These are phyloP conservation scores for Ganoderma sp. DNA, from an alignment of 1,284 basidiomycete genomes.

Conservation along the genomic window DNA sequence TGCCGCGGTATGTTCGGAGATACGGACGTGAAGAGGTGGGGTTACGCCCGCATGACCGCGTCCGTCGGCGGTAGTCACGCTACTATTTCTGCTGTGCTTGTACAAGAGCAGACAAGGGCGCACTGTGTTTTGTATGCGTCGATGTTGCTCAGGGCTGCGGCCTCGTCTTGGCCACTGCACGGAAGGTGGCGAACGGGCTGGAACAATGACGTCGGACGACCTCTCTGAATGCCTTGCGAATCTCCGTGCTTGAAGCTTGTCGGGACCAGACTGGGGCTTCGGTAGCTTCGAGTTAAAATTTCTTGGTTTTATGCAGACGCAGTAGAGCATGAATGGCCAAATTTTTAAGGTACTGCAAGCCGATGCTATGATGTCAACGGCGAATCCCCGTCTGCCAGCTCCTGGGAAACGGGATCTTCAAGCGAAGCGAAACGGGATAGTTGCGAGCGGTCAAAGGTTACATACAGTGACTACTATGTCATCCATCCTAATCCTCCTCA, in stretches of 20 bases:
- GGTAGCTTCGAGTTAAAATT: neutral
- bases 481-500: neutral
- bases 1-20: slow-evolving; percentile 11
- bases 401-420: neutral
- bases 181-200: neutral
- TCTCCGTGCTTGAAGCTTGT: slow-evolving; percentile 1
- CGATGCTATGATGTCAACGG: neutral
- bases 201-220: neutral
- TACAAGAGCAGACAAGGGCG: neutral
- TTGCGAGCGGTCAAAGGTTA: neutral
- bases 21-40: neutral
- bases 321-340: neutral
- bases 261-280: neutral
- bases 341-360: neutral
- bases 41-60: neutral
- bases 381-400: neutral
- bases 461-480: neutral
- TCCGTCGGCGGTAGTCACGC: neutral
- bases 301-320: neutral
- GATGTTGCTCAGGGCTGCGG: neutral
- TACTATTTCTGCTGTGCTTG: neutral
- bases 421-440: neutral
- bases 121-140: neutral
- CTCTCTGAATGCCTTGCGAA: neutral
- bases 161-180: neutral